A percentile compares a stretch with the other conserved stretches of the same genome.
phyloP scores from a whole-genome alignment of 257 asterid genomes.

The Solanum chiquidenum region DNA sequence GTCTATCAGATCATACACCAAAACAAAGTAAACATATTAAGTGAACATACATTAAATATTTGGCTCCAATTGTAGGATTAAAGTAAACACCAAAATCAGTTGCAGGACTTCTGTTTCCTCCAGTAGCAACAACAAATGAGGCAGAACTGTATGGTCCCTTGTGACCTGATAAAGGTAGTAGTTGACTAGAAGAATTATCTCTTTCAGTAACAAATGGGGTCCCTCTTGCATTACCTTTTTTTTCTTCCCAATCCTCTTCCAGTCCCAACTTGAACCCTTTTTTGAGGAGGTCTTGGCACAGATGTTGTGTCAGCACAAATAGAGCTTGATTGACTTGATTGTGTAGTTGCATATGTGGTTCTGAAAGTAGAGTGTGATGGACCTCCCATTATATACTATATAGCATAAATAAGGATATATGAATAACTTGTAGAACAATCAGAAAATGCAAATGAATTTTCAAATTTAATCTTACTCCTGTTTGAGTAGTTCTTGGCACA shows the following conservation, averaged over 20 bases:
- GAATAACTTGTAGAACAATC: not conserved
- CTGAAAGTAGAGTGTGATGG: not conserved
- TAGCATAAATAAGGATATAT: not conserved
- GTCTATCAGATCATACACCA: not conserved
- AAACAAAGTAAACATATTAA: not conserved
- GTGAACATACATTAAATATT: not conserved
- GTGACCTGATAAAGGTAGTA: no score
- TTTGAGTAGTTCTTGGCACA: not conserved
- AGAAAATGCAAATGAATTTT: no score
- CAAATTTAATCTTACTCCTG: not conserved
- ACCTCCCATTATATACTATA: not conserved
- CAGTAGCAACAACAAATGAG: not conserved
- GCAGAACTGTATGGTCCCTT: not conserved
- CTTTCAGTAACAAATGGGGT: not conserved
- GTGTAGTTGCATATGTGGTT: not conserved
- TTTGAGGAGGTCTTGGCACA: not conserved
- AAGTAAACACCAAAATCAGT: not conserved
- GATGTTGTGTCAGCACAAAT: not conserved
- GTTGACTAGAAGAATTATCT: no score
- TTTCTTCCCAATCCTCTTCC: not conserved
- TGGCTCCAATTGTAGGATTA: not conserved
- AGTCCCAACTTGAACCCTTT: not conserved
- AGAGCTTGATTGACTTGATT: not conserved
- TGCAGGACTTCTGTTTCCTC: not conserved
- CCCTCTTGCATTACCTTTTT: not conserved